These are phyloP conservation scores for Zangia roseola DNA, from an alignment of 768 basidiomycete species.

Conservation along the genomic window DNA sequence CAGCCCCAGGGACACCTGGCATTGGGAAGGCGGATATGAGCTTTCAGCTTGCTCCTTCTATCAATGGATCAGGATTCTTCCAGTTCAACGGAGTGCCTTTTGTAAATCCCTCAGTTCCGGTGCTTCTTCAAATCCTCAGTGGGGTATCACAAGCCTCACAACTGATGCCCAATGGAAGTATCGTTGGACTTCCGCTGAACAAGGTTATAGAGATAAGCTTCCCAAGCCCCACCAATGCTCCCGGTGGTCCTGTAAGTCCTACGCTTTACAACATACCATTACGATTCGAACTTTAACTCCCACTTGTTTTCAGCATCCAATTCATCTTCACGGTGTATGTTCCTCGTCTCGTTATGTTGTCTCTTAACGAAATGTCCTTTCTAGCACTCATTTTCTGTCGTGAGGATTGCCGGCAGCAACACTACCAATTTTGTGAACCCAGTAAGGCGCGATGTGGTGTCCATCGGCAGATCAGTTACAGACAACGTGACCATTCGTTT, in stretches of 20 bases:
- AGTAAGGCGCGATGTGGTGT: too few species aligned
- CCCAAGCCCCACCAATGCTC: constrained; percentile 35
- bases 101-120: constrained; percentile 43
- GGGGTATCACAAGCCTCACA: constrained; percentile 44
- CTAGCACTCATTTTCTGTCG: too few species aligned
- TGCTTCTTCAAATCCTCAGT: constrained; percentile 57
- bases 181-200: constrained; percentile 45
- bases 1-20: constrained; percentile 37
- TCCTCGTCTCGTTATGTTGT: too few species aligned
- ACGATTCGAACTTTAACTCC: too few species aligned
- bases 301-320: constrained; percentile 30
- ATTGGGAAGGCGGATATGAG: constrained; percentile 42
- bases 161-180: constrained; percentile 46
- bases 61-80: constrained; percentile 3
- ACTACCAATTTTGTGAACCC: too few species aligned
- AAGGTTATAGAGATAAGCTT: constrained; percentile 47
- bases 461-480: too few species aligned
- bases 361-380: too few species aligned
- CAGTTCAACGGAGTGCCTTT: constrained; percentile 32
- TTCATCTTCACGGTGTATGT: constrained; percentile 42
- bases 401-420: too few species aligned
- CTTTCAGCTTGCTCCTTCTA: constrained; percentile 23
- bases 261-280: too few species aligned
- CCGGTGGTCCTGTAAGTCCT: constrained; percentile 29
- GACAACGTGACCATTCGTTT: too few species aligned